Evolutionary conservation across 2,329 filamentous ascomycete genomes (phyloP).

Genomic region (Microdochium trichocladiopsis): DNA sequence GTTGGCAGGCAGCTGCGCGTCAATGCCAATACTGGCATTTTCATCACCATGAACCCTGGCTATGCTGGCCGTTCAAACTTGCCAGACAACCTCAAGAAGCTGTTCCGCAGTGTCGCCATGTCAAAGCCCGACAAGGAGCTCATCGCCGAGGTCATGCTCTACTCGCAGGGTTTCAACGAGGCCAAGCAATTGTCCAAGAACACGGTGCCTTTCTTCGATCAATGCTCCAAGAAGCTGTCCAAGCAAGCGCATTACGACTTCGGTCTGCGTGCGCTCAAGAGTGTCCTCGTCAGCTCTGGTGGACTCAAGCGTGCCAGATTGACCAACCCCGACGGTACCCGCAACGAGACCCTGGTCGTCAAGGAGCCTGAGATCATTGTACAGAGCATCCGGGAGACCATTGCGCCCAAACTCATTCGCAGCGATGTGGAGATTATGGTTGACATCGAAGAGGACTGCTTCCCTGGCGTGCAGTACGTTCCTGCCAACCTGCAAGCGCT

Average conservation of each 20-base stretch:
- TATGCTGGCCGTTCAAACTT: constrained; percentile 97
- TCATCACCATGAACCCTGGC: constrained; percentile 99
- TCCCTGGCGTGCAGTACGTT: constrained; percentile 89
- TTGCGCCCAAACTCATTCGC: constrained; percentile 93
- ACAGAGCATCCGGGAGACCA: constrained; percentile 96
- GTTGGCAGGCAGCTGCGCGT: constrained; percentile 86
- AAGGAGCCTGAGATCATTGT: constrained; percentile 92
- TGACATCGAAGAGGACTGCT: constrained; percentile 74
- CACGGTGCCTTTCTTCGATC: constrained; percentile 96
- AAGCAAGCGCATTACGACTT: constrained; percentile 99
- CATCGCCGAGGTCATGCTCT: constrained; percentile 99
- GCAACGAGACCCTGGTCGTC: constrained; percentile 64
- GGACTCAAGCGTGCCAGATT: constrained; percentile 85
- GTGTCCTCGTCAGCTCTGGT: constrained; percentile 95
- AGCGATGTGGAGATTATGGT: constrained; percentile 86
- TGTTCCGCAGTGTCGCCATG: constrained; percentile 99
- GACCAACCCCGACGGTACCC: constrained; percentile 43
- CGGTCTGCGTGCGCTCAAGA: constrained; percentile 93
- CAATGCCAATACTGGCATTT: constrained; percentile 91
- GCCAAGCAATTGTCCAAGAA: constrained; percentile 91
- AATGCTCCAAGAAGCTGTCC: constrained; percentile 72
- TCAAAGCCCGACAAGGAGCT: constrained; percentile 99
- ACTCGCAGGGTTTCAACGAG: constrained; percentile 97
- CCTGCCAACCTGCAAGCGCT: constrained; percentile 79
- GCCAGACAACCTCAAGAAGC: constrained; percentile 97